phyloP scores from a whole-genome alignment of 768 basidiomycete genomes.

The Lentinula edodes region DNA sequence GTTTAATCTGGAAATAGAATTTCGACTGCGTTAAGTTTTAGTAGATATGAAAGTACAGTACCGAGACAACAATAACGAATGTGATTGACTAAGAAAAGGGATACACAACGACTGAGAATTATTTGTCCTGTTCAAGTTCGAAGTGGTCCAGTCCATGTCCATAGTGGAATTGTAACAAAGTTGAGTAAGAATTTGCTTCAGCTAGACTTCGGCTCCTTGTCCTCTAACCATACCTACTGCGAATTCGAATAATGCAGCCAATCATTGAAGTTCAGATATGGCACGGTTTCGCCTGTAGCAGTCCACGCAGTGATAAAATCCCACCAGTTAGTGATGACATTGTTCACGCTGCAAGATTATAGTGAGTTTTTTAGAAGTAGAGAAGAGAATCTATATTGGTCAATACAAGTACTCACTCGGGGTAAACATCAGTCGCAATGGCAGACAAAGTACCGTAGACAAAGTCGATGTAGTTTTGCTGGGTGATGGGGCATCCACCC shows the following conservation, averaged over 20 bases:
- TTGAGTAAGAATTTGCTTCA: too few species aligned
- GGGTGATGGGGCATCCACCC: conserved; percentile 14
- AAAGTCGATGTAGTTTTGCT: conserved; percentile 15
- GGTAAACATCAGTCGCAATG: background rate
- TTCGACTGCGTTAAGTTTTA: background rate
- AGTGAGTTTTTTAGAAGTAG: background rate
- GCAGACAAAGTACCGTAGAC: conserved; percentile 10
- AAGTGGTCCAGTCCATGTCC: too few species aligned
- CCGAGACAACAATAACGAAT: too few species aligned
- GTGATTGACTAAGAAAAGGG: too few species aligned
- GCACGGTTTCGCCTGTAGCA: conserved; percentile 7
- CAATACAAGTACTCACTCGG: background rate
- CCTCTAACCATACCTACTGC: background rate
- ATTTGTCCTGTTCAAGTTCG: too few species aligned
- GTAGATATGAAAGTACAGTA: too few species aligned
- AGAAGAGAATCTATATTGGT: background rate
- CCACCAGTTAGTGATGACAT: conserved; percentile 7
- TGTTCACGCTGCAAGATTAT: background rate
- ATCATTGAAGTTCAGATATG: conserved; percentile 8
- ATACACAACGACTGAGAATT: too few species aligned
- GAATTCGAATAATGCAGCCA: conserved; percentile 6
- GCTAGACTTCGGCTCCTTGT: too few species aligned
- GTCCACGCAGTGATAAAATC: conserved; percentile 3
- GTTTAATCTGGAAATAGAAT: background rate
- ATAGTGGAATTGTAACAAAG: too few species aligned